Evolutionary conservation across 2,329 filamentous ascomycete species (phyloP), one percentile per base, ranked within the genome.

Genomic region (Trichoderma breve): DNA sequence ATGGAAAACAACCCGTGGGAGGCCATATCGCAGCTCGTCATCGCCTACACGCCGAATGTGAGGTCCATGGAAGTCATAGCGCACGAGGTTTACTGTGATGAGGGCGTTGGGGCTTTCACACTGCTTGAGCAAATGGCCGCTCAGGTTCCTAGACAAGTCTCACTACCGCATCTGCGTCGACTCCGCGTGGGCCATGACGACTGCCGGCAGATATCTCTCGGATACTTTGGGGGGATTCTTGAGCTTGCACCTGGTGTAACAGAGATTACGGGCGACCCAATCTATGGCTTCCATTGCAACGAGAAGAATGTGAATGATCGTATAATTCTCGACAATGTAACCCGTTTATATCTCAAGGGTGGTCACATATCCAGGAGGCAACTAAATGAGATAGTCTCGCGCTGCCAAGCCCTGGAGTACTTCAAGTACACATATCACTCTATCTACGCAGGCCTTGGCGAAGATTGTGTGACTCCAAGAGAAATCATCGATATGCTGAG

Each of bases 151-250:
- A 18, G 18, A n/a, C 30, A 47, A 32, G 30, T 55, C 9, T 66
- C 43, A 15, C 26, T 66, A 4, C 47, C 30, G 3, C 63, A 36
- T 7, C 30, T 66, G 18, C 47, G 32, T 12, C 28, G 24, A 24
- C 63, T 66, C 30, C 12, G 9, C 15, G n/a, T 66, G 7, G 63
- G 63, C n/a, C 63, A 66, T 26, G 21, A 36, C 15, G 30, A 55
- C 21, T 9, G 12, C 43, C 47, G 63, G 47, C 53, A 47, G 24
- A 55, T 55, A 28, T 66, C 43, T n/a, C 30, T 66, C 4, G 43
- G 47, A 66, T 66, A 66, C 63, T 66, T 66, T 66, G 63, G 63
- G 11, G 63, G 63, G 1, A 55, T 66, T 36, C 51, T 66, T 47
- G 28, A 66, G 30, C 47, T 66, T 66, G 63, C 63, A 14, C 47